Percentiles rank a stretch among this genome's conserved stretches.
phyloP scores from a whole-genome alignment of 75 land plant genomes.

The Cunninghamia lanceolata region DNA sequence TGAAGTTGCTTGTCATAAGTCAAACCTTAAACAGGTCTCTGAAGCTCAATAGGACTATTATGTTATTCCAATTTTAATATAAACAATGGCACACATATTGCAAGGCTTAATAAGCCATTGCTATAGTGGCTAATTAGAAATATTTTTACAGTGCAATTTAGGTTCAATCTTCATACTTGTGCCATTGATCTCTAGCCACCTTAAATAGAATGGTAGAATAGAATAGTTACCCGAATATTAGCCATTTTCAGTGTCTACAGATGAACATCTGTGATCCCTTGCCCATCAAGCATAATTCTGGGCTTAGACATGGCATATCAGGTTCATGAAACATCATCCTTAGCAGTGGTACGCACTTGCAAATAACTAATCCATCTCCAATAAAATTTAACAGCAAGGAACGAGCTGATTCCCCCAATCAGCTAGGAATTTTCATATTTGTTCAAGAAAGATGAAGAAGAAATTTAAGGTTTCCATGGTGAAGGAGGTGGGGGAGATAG shows the following conservation, averaged over 20 bases:
- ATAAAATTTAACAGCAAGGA: background rate
- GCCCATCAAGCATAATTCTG: background rate
- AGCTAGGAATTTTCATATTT: background rate
- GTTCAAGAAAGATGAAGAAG: background rate
- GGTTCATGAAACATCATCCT: background rate
- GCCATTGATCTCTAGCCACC: background rate
- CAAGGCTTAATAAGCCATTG: background rate
- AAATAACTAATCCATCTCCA: background rate
- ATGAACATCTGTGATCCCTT: background rate
- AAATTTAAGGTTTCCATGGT: slow-evolving; percentile 67
- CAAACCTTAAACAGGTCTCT: too few relatives aligned
- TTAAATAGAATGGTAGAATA: background rate
- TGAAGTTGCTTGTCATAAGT: too few relatives aligned
- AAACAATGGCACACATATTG: background rate
- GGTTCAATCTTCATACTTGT: background rate
- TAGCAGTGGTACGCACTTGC: background rate
- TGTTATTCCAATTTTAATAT: background rate
- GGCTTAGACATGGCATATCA: background rate
- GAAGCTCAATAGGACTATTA: background rate
- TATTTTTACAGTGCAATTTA: background rate
- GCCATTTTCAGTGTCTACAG: background rate
- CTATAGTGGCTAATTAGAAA: background rate
- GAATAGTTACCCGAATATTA: background rate
- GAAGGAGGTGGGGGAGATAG: slow-evolving; percentile 70
- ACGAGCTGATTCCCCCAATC: background rate